These are phyloP conservation scores for Xerocomellus amylosporus DNA, from an alignment of 768 basidiomycete genomes.

Conservation along the genomic window DNA sequence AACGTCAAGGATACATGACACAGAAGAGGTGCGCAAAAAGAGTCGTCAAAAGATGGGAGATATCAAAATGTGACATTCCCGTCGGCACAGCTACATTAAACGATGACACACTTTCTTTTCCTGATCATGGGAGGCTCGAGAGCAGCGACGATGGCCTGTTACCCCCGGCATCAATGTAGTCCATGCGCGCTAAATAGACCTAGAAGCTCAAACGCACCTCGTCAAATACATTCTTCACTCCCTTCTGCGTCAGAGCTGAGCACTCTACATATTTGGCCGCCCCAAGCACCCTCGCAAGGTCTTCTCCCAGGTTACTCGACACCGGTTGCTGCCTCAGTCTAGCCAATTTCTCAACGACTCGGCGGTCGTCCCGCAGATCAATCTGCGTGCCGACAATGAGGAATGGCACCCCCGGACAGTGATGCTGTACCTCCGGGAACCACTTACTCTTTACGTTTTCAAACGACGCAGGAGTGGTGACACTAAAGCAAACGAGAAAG, in stretches of 20 bases:
- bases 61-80: conserved; percentile 30
- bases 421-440: conserved; percentile 99
- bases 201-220: conserved; percentile 61
- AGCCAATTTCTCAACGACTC: conserved; percentile 91
- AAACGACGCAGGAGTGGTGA: conserved; percentile 96
- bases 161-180: conserved; percentile 9
- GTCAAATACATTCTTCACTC: conserved; percentile 99
- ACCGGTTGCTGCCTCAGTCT: conserved; percentile 97
- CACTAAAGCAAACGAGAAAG: conserved; percentile 99
- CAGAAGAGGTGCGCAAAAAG: conserved; percentile 29
- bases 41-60: conserved; percentile 36
- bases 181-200: not conserved
- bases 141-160: conserved; percentile 91
- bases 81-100: conserved; percentile 49
- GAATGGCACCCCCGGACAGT: conserved; percentile 98
- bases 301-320: conserved; percentile 81
- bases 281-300: conserved; percentile 94
- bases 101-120: conserved; percentile 79
- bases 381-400: conserved; percentile 98
- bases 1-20: conserved; percentile 37
- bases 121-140: conserved; percentile 95
- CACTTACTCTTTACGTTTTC: conserved; percentile 99
- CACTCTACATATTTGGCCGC: conserved; percentile 99
- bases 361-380: conserved; percentile 90
- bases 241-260: conserved; percentile 98